Evolutionary conservation across 768 basidiomycete species (phyloP), one percentile per base, ranked within the genome.

Genomic region (Tricholoma sp.): DNA sequence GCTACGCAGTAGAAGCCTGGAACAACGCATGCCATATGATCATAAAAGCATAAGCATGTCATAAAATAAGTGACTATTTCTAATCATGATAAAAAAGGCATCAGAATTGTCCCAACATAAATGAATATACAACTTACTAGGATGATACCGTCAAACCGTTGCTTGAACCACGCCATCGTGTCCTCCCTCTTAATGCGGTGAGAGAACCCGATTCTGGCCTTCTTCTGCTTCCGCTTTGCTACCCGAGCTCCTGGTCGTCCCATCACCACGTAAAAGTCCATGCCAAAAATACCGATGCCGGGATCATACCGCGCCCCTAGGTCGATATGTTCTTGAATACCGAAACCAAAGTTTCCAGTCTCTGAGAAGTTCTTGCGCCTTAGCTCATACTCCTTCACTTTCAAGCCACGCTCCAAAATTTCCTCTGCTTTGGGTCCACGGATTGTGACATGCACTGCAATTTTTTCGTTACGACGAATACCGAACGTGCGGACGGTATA

Each of bases 401-500:
- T 99, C 74, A 99, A 82, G 47, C 94, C 96, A 66, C 96, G 92
- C 81, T 99, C 96, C 66, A 99, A 82, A 72, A 98, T 98, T 76
- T 99, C 96, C 84, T 98, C 96, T 35, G 96, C 96, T 79, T 99
- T 99, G 65, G 96, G 96, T 27, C 96, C 96, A 66, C 96, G 92
- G 79, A 99, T 97, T 72, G 96, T 99, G 68, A 95, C 94, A 76
- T 95, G 94, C 63, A 92, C 91, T 50, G 96, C 96, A 72, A 98
- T 99, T 85, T 99, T 99, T 80, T 99, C 96, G 82, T 99, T 99
- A 79, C 97, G 91, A 74, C 97, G 91, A 83, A 99, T 99, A 70
- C 92, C 90, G 80, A 99, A 99, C 50, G 91, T 90, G 66, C 96
- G 94, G 76, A 98, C 94, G 71, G 97, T 98, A 89, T 96, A 98